Conservation (phyloP, 495 filamentous ascomycete species). For the Sordaria brevicollis region DNA sequence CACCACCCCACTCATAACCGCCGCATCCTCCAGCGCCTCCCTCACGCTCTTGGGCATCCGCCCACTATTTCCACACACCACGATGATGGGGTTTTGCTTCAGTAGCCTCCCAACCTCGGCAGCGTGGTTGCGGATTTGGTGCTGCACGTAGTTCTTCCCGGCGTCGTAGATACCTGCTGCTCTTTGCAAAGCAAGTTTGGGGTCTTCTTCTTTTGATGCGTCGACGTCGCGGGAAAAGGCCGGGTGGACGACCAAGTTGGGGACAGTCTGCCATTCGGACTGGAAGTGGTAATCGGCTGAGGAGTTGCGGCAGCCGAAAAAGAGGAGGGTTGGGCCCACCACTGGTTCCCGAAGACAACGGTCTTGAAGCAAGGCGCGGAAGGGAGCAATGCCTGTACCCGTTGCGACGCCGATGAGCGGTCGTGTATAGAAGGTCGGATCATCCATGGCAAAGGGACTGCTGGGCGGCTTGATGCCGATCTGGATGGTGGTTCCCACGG, state of each 20-base stretch:
- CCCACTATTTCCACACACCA: slow-evolving; percentile 75
- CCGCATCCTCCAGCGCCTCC: slow-evolving; percentile 65
- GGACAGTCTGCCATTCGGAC: slow-evolving; percentile 54
- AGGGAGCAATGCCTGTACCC: slow-evolving; percentile 85
- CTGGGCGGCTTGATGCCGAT: slow-evolving; percentile 38
- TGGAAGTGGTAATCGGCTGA: slow-evolving; percentile 69
- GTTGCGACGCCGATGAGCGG: slow-evolving; percentile 77
- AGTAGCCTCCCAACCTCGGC: slow-evolving; percentile 49
- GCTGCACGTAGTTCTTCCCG: slow-evolving; percentile 79
- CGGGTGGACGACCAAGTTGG: slow-evolving; percentile 47
- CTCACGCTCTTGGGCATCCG: slow-evolving; percentile 85
- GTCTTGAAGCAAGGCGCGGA: slow-evolving; percentile 71
- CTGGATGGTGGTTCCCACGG: slow-evolving; percentile 42
- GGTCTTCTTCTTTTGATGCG: slow-evolving; percentile 36
- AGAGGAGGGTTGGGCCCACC: slow-evolving; percentile 35
- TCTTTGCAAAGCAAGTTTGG: neutral
- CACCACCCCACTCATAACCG: slow-evolving; percentile 27
- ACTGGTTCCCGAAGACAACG: slow-evolving; percentile 21
- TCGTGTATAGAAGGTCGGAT: slow-evolving; percentile 1
- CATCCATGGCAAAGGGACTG: slow-evolving; percentile 4
- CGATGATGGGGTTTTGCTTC: slow-evolving; percentile 26
- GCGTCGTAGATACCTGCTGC: slow-evolving; percentile 18
- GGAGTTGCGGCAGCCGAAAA: slow-evolving; percentile 74
- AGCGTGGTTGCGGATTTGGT: slow-evolving; percentile 57
- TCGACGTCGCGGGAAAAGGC: slow-evolving; percentile 62